A percentile compares a stretch with the other conserved stretches of the same genome.
phyloP scores from a whole-genome alignment of 108 stramenopile species.

The Mediolabrus comicus region DNA sequence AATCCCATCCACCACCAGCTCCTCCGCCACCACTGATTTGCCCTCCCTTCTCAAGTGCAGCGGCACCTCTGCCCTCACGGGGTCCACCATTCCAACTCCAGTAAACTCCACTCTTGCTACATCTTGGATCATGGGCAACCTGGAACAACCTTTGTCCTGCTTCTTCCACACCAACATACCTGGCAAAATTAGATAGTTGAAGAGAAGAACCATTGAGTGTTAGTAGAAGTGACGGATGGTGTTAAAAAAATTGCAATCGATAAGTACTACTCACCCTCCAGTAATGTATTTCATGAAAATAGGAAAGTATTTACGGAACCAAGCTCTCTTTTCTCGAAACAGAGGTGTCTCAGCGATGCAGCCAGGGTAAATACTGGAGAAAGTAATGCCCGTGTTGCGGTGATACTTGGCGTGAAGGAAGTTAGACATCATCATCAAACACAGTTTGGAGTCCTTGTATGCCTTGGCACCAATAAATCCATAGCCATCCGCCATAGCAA shows the following conservation, averaged over 20 bases:
- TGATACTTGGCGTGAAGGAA: conserved; percentile 91
- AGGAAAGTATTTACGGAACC: conserved; percentile 89
- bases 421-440: conserved; percentile 86
- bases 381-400: conserved; percentile 86
- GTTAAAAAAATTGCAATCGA: not conserved
- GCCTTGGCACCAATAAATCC: conserved; percentile 91
- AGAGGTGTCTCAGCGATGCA: conserved; percentile 95
- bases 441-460: conserved; percentile 90
- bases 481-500: conserved; percentile 90
- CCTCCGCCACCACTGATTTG: conserved; percentile 86
- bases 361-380: conserved; percentile 94
- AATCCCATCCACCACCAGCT: conserved; percentile 85
- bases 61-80: conserved; percentile 85
- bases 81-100: conserved; percentile 79
- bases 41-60: conserved; percentile 85
- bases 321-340: conserved; percentile 95
- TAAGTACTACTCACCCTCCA: conserved; percentile 40
- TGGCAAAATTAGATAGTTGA: not conserved
- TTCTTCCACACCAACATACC: conserved; percentile 86
- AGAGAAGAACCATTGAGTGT: not conserved
- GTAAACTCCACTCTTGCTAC: conserved; percentile 74
- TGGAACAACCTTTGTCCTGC: conserved; percentile 88
- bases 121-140: conserved; percentile 82
- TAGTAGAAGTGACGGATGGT: not conserved
- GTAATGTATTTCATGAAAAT: conserved; percentile 87